Conservation (phyloP, 1,284 basidiomycete genomes). For the Porogramme epimiltina region DNA sequence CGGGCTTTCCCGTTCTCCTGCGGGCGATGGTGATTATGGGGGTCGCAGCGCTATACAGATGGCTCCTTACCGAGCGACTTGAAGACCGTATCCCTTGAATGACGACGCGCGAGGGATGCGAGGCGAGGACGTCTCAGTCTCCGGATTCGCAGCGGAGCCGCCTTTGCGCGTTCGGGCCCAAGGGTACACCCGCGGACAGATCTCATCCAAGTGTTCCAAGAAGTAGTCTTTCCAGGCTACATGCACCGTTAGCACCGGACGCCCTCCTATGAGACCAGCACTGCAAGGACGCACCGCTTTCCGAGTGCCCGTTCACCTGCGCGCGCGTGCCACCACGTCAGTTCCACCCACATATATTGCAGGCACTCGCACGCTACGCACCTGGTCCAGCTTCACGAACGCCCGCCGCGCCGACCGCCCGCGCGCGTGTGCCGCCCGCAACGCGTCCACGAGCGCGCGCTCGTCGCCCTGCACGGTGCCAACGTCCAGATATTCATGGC, state of each 20-base stretch:
- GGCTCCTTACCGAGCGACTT: too few species aligned
- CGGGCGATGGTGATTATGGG: too few species aligned
- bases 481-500: too few species aligned
- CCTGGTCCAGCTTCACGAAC: conserved; percentile 7
- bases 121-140: too few species aligned
- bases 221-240: conserved; percentile 8
- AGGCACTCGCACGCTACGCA: neutral
- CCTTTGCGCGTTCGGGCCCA: too few species aligned
- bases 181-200: neutral
- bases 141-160: neutral
- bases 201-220: neutral
- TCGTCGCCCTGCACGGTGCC: conserved; percentile 3
- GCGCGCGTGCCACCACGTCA: too few species aligned
- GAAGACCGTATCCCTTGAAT: too few species aligned
- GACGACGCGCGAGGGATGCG: too few species aligned
- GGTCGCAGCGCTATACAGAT: too few species aligned
- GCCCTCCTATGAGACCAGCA: too few species aligned
- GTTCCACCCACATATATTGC: too few species aligned
- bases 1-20: too few species aligned
- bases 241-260: neutral
- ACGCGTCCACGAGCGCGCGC: neutral
- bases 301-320: neutral
- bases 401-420: neutral
- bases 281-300: neutral
- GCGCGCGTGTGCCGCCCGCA: neutral